Percentiles rank a stretch among this genome's conserved stretches.
Evolutionary conservation across 2,329 filamentous ascomycete species (phyloP).

Genomic region (Cladobotryum mycophilum): DNA sequence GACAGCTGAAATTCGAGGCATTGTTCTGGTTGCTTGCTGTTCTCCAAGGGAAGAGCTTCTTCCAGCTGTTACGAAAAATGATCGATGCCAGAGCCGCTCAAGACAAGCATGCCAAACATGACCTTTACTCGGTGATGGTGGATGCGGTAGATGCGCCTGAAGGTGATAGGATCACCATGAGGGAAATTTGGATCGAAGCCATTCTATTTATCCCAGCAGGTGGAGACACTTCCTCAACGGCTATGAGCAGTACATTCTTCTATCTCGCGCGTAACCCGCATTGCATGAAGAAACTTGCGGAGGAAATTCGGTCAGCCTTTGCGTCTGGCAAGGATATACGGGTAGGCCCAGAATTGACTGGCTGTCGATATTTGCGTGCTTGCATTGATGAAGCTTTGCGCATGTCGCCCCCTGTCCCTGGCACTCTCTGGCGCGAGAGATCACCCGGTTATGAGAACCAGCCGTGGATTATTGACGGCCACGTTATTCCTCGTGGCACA

Average conservation of each 20-base stretch:
- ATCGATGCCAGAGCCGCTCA: not conserved
- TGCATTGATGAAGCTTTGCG: constrained; percentile 22
- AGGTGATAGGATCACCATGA: not conserved
- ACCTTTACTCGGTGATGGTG: not conserved
- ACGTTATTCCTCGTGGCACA: constrained; percentile 1
- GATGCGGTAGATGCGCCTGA: not conserved
- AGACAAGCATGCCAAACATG: not conserved
- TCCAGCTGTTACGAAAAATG: not conserved
- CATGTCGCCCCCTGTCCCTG: not conserved
- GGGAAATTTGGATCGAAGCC: not conserved
- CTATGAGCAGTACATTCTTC: constrained; percentile 24
- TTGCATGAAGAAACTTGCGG: constrained; percentile 23
- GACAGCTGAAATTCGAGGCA: not conserved
- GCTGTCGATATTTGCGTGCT: constrained; percentile 34
- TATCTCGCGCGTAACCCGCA: constrained; percentile 31
- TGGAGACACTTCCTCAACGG: no score
- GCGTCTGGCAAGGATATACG: constrained; percentile 28
- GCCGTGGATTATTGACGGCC: not conserved
- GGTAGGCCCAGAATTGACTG: constrained; percentile 23
- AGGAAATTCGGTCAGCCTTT: constrained; percentile 28
- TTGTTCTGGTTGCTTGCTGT: not conserved
- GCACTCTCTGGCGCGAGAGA: constrained; percentile 3
- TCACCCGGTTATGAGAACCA: not conserved
- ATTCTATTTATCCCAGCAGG: constrained; percentile 1
- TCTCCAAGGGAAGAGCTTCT: not conserved